A percentile compares a stretch with the other conserved stretches of the same genome.
Evolutionary conservation across 768 basidiomycete genomes (phyloP).

Genomic region (Sporobolomyces pararoseus): DNA sequence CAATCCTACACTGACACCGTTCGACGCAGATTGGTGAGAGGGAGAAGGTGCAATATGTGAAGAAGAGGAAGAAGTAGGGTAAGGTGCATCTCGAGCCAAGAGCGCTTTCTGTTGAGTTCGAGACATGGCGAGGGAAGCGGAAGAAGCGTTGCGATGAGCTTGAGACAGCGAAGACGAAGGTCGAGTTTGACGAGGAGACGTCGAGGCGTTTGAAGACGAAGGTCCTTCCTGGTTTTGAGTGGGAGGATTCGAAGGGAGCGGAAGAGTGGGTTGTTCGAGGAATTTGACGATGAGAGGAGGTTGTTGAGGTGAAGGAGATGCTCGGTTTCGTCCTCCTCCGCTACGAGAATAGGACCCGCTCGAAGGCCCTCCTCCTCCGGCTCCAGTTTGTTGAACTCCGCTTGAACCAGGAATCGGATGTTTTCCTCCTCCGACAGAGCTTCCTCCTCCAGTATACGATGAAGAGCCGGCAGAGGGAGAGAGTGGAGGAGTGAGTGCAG

Average conservation of each 20-base stretch:
- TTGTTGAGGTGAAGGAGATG: constrained; percentile 12
- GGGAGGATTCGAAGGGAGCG: not conserved
- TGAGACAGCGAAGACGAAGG: constrained; percentile 1
- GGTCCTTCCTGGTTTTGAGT: too few species aligned
- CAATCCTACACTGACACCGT: constrained; percentile 10
- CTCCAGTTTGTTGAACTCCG: not conserved
- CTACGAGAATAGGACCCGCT: not conserved
- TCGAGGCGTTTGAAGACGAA: not conserved
- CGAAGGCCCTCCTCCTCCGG: not conserved
- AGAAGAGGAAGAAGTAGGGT: not conserved
- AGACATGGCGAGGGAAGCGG: constrained; percentile 34
- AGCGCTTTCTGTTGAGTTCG: constrained; percentile 42
- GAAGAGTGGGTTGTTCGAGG: constrained; percentile 16
- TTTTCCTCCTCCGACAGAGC: not conserved
- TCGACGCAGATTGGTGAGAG: not conserved
- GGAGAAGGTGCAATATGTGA: not conserved
- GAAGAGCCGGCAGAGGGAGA: constrained; percentile 26
- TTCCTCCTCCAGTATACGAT: not conserved
- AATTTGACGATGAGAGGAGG: constrained; percentile 37
- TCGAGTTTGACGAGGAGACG: constrained; percentile 3
- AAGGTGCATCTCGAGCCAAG: constrained; percentile 38
- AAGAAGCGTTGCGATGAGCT: constrained; percentile 18
- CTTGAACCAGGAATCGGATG: constrained; percentile 9
- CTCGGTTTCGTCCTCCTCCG: not conserved
- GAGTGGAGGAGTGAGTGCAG: constrained; percentile 24